These are phyloP conservation scores for Harringtonia lauricola DNA, from an alignment of 2,329 filamentous ascomycete genomes.

Conservation along the genomic window DNA sequence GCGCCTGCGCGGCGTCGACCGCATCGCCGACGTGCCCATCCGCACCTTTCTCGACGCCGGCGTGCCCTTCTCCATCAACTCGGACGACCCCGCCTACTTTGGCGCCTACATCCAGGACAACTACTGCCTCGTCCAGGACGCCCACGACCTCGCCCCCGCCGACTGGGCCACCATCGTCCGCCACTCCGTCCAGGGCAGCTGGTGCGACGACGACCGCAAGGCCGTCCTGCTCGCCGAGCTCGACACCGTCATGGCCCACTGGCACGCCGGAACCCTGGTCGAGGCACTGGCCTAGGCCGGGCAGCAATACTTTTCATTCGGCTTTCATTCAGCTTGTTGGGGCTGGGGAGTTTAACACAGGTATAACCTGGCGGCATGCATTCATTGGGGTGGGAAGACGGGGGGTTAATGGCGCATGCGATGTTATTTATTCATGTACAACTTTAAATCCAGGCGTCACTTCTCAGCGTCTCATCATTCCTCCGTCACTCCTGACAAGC, in stretches of 20 bases:
- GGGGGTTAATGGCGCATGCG: no score
- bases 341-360: no score
- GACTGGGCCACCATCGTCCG: conserved; percentile 58
- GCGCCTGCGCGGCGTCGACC: conserved; percentile 41
- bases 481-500: conserved; percentile 37
- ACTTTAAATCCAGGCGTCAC: not conserved
- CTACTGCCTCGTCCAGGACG: conserved; percentile 64
- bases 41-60: conserved; percentile 50
- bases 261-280: conserved; percentile 5
- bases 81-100: conserved; percentile 67
- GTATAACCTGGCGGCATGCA: no score
- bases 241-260: conserved; percentile 19
- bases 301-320: no score
- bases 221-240: conserved; percentile 39
- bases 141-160: conserved; percentile 47
- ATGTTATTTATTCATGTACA: not conserved
- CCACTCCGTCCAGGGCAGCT: conserved; percentile 55
- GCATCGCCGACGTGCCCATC: conserved; percentile 47
- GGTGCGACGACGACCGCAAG: conserved; percentile 57
- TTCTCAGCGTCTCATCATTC: conserved; percentile 15
- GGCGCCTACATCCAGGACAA: conserved; percentile 66
- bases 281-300: not conserved
- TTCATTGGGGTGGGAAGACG: no score
- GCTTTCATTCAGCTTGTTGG: no score
- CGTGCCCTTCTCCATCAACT: conserved; percentile 62